Percentiles rank a stretch among this genome's conserved stretches.
Conservation (phyloP, 805 yeast genomes). For the Sungouiozyma intestinalis region DNA sequence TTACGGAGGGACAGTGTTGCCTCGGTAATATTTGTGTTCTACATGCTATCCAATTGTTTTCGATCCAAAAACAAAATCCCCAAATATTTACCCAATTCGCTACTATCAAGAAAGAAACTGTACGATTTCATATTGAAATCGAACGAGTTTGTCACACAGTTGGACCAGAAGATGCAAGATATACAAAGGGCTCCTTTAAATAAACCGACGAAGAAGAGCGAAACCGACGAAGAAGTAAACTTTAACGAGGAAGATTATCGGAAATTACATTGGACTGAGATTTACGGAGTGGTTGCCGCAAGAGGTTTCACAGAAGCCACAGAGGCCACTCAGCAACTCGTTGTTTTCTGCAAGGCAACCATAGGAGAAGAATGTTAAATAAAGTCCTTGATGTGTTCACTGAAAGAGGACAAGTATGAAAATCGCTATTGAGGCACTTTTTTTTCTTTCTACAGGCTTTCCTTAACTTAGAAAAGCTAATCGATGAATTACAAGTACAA, state of each 20-base stretch:
- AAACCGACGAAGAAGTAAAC: neutral
- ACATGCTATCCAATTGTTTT: constrained; percentile 35
- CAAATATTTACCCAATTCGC: constrained; percentile 35
- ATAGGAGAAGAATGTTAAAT: constrained; percentile 34
- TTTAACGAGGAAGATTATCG: constrained; percentile 6
- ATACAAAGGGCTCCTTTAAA: constrained; percentile 8
- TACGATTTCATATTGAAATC: constrained; percentile 32
- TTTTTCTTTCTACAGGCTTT: neutral
- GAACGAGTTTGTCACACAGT: constrained; percentile 12
- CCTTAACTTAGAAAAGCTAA: too few species aligned
- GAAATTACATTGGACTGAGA: constrained; percentile 35
- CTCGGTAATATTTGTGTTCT: constrained; percentile 35
- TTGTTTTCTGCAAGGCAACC: constrained; percentile 31
- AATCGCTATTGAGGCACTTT: neutral
- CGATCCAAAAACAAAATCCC: constrained; percentile 32
- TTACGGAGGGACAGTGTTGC: constrained; percentile 40
- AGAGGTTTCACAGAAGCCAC: constrained; percentile 39
- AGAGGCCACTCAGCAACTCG: constrained; percentile 32
- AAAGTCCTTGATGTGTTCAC: too few species aligned
- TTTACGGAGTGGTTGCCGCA: constrained; percentile 41
- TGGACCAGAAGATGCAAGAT: neutral
- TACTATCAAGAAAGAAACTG: constrained; percentile 33
- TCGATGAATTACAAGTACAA: too few species aligned
- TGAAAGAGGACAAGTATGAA: neutral
- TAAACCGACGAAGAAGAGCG: constrained; percentile 2